Evolutionary conservation across 163 green algal genomes (phyloP).

Genomic region (Chlorella variabilis): DNA sequence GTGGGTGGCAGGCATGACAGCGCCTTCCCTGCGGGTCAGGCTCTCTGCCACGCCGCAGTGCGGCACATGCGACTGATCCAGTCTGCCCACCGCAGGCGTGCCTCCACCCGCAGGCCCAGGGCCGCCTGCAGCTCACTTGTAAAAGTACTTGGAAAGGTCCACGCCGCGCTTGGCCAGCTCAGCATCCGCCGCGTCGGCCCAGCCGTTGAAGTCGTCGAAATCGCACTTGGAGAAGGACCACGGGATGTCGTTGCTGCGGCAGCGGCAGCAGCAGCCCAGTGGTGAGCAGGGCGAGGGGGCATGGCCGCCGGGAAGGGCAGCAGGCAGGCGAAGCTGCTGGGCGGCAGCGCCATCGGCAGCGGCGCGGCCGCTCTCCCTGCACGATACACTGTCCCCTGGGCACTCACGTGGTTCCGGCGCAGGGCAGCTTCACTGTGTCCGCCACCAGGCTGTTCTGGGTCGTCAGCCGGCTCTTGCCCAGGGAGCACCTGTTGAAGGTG

Average conservation of each 20-base stretch:
- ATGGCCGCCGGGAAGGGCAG: not conserved
- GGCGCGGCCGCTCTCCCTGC: not conserved
- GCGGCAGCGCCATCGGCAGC: not conserved
- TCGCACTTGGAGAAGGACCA: constrained; percentile 10
- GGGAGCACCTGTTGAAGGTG: not conserved
- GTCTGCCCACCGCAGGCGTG: not conserved
- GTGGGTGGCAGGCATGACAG: too few species aligned
- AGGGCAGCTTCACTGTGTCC: not conserved
- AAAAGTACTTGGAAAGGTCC: not conserved
- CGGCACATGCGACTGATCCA: too few species aligned
- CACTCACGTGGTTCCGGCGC: constrained; percentile 1
- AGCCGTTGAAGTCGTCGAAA: constrained; percentile 25
- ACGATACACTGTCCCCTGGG: not conserved
- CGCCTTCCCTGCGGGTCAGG: too few species aligned
- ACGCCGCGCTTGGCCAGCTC: not conserved
- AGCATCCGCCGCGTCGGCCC: not conserved
- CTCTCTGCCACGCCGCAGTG: not conserved
- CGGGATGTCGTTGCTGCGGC: not conserved
- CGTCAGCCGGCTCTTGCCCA: not conserved
- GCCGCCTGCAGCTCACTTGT: constrained; percentile 14
- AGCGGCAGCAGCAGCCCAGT: too few species aligned
- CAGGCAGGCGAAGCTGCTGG: too few species aligned
- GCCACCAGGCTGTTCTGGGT: constrained; percentile 5
- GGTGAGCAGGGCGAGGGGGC: not conserved
- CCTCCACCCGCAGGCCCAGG: not conserved